Evolutionary conservation across 1,139 yeast genomes (phyloP).

Genomic region (Kluyveromyces marxianus): DNA sequence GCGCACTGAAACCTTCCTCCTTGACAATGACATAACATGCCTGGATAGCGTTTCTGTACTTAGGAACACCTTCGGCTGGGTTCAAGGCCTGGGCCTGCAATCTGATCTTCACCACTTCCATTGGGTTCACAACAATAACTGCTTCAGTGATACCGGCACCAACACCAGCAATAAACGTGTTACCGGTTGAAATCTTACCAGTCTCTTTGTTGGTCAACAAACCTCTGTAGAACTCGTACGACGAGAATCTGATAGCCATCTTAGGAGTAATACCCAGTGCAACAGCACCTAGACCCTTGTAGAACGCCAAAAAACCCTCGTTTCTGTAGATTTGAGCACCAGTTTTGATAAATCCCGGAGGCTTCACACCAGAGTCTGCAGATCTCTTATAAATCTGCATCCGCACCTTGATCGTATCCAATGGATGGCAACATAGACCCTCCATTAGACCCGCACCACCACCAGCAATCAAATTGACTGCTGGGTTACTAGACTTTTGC

Average conservation of each 20-base stretch:
- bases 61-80: conserved; percentile 76
- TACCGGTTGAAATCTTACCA: conserved; percentile 62
- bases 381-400: conserved; percentile 79
- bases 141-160: conserved; percentile 98
- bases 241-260: conserved; percentile 94
- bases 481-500: conserved; percentile 36
- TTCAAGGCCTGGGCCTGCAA: conserved; percentile 87
- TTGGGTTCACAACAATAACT: conserved; percentile 87
- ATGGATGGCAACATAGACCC: conserved; percentile 93
- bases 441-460: conserved; percentile 97
- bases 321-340: conserved; percentile 71
- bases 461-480: conserved; percentile 83
- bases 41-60: conserved; percentile 89
- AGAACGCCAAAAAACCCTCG: conserved; percentile 80
- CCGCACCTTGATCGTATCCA: conserved; percentile 91
- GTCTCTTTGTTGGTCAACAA: conserved; percentile 51
- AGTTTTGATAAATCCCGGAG: conserved; percentile 80
- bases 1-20: conserved; percentile 85
- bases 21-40: conserved; percentile 75
- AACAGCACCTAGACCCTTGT: conserved; percentile 96
- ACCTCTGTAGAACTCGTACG: conserved; percentile 82
- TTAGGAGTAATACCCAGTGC: conserved; percentile 96
- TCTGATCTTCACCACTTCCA: conserved; percentile 94
- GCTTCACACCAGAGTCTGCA: conserved; percentile 44
- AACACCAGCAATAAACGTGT: conserved; percentile 84